Evolutionary conservation across 345 rosid genomes (phyloP), one percentile per base, ranked within the genome.

Genomic region (Eucalyptus regnans): DNA sequence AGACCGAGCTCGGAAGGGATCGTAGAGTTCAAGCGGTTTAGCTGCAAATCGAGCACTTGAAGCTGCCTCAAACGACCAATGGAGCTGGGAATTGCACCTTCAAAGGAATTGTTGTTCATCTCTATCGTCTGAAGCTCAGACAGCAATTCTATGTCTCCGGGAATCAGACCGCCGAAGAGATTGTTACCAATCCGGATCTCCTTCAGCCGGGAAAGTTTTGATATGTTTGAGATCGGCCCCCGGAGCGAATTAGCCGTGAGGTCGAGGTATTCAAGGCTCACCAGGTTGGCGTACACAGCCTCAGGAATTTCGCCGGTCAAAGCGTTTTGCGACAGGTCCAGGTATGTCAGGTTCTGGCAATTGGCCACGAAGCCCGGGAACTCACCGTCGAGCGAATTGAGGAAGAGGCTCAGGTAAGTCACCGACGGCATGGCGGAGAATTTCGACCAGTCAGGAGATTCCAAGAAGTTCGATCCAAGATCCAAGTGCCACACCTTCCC

Each of bases 1-100:
- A 90, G 88, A 22, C 98, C 93, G 76, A 96, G 91, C 90, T 95
- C 94, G 18, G 92, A 41, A 85, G 97, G 98, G 68, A 96, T 90
- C 5, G 95, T 87, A 4, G 93, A 94, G 86, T 95, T 94, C n/a
- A 96, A 92, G 86, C 9, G 6, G 88, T 91, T 96, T 4, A 13
- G 86, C 17, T 87, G 80, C 33, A 95, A 93, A 89, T 94, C 93
- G 54, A 96, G 93, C 31, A 0, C 4, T 86, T 88, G 87, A 43
- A 96, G 94, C 85, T 89, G 90, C 91, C 84, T 90, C 46, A 96
- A 91, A 52, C 90, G 93, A 71, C 98, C 95, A n/a, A 95, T 37
- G 64, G 95, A 91, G 90, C 93, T 80, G 31, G 98, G 96, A 89
- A 96, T 92, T 13, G 60, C 87, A 18, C 97, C 98, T 37, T 51